Percentiles rank a stretch among this genome's conserved stretches.
Evolutionary conservation across 2,329 filamentous ascomycete species (phyloP).

Genomic region (Chaetomiaceae sp.): DNA sequence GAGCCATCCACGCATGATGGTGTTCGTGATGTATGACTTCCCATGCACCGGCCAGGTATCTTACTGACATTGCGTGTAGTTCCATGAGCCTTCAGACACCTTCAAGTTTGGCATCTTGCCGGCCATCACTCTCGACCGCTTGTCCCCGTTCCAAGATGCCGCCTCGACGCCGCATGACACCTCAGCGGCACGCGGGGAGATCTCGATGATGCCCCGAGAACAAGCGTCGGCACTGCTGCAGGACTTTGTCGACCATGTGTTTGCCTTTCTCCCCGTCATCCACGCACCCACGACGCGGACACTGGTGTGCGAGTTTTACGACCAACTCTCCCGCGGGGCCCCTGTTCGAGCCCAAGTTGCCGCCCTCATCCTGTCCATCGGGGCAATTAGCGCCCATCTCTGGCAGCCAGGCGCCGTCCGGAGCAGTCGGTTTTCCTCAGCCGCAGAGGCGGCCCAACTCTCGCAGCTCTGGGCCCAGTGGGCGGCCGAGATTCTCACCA

Average conservation of each 20-base stretch:
- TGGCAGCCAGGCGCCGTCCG: conserved; percentile 1
- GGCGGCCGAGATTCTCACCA: not conserved
- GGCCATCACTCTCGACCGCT: no score
- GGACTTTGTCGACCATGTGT: conserved; percentile 5
- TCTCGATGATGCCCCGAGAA: conserved; percentile 1
- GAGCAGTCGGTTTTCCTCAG: not conserved
- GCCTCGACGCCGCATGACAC: no score
- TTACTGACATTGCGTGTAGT: not conserved
- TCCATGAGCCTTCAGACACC: not conserved
- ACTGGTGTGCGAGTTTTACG: not conserved
- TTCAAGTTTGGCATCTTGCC: not conserved
- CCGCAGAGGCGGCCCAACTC: not conserved
- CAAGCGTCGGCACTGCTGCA: not conserved
- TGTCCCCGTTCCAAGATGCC: no score
- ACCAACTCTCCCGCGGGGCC: not conserved
- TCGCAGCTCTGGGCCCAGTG: not conserved
- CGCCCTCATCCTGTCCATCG: not conserved
- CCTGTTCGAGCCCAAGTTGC: not conserved
- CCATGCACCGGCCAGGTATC: no score
- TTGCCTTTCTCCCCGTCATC: not conserved
- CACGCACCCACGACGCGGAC: not conserved
- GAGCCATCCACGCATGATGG: not conserved
- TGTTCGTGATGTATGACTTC: not conserved
- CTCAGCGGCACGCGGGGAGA: not conserved
- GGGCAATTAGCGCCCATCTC: conserved; percentile 4